Conservation (phyloP, 495 filamentous ascomycete genomes). For the Lophiostoma macrostomum region DNA sequence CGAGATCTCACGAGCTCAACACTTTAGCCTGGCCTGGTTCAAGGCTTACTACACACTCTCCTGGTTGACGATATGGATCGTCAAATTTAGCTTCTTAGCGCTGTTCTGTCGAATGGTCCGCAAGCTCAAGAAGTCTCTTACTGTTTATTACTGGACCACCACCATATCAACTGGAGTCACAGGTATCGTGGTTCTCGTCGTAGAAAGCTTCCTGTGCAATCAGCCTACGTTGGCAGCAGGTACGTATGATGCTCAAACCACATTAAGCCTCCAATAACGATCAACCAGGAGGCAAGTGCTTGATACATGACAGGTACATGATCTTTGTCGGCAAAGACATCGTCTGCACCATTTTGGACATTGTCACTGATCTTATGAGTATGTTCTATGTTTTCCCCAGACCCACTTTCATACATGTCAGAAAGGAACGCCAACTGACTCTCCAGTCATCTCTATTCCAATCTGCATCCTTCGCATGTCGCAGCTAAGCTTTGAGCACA, state of each 20-base stretch:
- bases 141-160: constrained; percentile 3
- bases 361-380: constrained; percentile 16
- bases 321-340: neutral
- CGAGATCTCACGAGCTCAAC: too few species aligned
- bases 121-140: neutral
- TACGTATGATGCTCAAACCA: too few species aligned
- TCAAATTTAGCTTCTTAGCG: constrained; percentile 9
- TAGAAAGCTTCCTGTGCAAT: constrained; percentile 2
- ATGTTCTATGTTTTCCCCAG: neutral
- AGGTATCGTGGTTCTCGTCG: neutral
- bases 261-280: too few species aligned
- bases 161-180: neutral
- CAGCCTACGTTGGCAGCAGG: too few species aligned
- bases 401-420: neutral
- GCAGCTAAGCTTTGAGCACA: neutral
- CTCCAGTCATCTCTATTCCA: constrained; percentile 8
- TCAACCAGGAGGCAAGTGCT: too few species aligned
- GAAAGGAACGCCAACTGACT: neutral
- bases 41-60: neutral
- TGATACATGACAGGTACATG: neutral
- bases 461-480: constrained; percentile 8
- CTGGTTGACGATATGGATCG: constrained; percentile 1
- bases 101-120: constrained; percentile 8
- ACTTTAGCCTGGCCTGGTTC: neutral
- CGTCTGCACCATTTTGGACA: constrained; percentile 2